Base-by-base conservation (phyloP, 108 stramenopile genomes). In the Skeletonema menzelii region DNA sequence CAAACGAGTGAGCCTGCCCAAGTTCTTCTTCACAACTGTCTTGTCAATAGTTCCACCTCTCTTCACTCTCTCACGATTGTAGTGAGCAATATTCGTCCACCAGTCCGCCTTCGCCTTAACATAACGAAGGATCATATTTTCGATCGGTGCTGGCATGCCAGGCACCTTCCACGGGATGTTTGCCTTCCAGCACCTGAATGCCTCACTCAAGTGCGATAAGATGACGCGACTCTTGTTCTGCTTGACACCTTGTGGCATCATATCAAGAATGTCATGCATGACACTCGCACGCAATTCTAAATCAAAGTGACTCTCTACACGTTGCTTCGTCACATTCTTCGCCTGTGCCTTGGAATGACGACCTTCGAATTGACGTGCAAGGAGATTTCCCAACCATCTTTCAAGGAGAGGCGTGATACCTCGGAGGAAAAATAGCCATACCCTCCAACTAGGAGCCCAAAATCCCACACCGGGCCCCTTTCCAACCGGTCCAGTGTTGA, bases 111-210 rank as follows among this genome's bases (percentile, higher is more conserved):
- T 99, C 37, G 97, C 86, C 86, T 99, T 99, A 67, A 99, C 97
- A 76, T 99, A 99, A 62, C 99, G 94, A 28, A 99, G 85, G 79
- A 99, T 99, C 98, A 99, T 99, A 83, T 99, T 98, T 82, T 99
- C 99, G 64, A 99, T 96, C 7, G 98, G 97, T 8, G 97, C 97
- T 4, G 99, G 99, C 96, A 99, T 97, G 0, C 99, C 98, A 8
- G 99, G 99, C 12, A 99, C 98, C 84, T 98, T 98, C 98, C 98
- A 99, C 2, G 97, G 97, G 86, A 98, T 97, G 79, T 99, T 99
- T 38, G 98, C 97, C 86, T 99, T 99, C 97, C 97, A 99, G 82
- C 99, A 99, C 15, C 99, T 85, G 80, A 98, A 99, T 8, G 97
- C 98, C 78, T 99, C 99, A 70, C 86, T 88, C 69, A 99, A 76